Conservation (phyloP, 1,284 basidiomycete genomes). For the Puccinia horiana region DNA sequence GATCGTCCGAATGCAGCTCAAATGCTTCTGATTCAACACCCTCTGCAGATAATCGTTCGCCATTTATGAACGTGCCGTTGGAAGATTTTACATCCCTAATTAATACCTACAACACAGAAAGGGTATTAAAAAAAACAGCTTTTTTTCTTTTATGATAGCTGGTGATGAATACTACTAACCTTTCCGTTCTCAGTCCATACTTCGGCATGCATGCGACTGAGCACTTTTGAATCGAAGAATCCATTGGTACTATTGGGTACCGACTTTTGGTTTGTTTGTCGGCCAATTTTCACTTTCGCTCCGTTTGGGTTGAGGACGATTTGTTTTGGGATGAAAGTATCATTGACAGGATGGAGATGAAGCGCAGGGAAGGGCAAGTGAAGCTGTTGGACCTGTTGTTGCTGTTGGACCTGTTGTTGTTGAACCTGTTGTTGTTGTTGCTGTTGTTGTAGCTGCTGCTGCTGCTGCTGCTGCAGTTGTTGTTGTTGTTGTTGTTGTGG, state of each 20-base stretch:
- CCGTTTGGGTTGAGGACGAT: conserved; percentile 74
- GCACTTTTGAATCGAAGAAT: conserved; percentile 95
- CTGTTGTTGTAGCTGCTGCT: conserved; percentile 23
- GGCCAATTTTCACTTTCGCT: conserved; percentile 85
- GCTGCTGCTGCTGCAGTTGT: conserved; percentile 19
- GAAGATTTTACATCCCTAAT: conserved; percentile 99
- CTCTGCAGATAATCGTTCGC: conserved; percentile 84
- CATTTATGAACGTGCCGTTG: conserved; percentile 98
- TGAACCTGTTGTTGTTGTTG: conserved; percentile 31
- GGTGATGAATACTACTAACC: conserved; percentile 62
- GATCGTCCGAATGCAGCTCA: conserved; percentile 91
- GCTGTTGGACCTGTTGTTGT: conserved; percentile 46
- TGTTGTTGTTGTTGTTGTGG: conserved; percentile 39
- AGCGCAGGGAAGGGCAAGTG: conserved; percentile 62
- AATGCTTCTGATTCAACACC: conserved; percentile 89
- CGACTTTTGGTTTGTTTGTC: conserved; percentile 95
- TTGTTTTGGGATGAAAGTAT: conserved; percentile 93
- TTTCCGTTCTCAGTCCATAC: conserved; percentile 91
- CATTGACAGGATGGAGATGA: conserved; percentile 91
- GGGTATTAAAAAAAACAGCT: conserved; percentile 1
- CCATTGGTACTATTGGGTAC: conserved; percentile 91
- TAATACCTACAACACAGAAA: conserved; percentile 68
- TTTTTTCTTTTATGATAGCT: conserved; percentile 1
- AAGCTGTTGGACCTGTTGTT: conserved; percentile 49
- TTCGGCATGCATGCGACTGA: conserved; percentile 93